A percentile compares a stretch with the other conserved stretches of the same genome.
Conservation (phyloP, 768 basidiomycete species). For the Neoboletus subvelutipes region DNA sequence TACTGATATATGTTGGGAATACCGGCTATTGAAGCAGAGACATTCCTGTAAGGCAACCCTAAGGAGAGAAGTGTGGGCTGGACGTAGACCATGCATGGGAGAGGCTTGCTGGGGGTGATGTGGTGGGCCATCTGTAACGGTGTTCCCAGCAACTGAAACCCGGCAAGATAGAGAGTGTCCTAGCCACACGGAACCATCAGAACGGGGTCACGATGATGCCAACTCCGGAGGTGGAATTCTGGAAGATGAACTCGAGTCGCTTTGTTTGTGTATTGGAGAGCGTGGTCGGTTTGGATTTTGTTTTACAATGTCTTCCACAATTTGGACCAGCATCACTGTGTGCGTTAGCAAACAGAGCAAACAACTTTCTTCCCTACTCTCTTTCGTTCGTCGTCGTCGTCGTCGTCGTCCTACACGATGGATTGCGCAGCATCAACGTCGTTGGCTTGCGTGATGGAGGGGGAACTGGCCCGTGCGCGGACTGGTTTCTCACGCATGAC, state of each 20-base stretch:
- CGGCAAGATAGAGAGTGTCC: neutral
- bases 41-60: neutral
- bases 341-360: conserved; percentile 61
- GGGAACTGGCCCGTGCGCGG: conserved; percentile 57
- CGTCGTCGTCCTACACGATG: conserved; percentile 31
- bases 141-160: neutral
- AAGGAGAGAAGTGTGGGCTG: neutral
- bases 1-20: neutral
- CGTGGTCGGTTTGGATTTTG: conserved; percentile 52
- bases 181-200: neutral
- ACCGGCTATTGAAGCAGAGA: neutral
- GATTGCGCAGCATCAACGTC: conserved; percentile 13
- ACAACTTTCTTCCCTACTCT: conserved; percentile 35
- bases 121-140: neutral
- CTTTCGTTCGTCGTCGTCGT: conserved; percentile 33
- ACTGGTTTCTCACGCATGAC: conserved; percentile 40
- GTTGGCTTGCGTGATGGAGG: conserved; percentile 26
- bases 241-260: conserved; percentile 12
- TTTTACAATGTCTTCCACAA: conserved; percentile 74
- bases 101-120: neutral
- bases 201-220: neutral
- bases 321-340: conserved; percentile 65
- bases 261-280: conserved; percentile 43
- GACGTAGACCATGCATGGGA: neutral
- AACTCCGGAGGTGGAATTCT: neutral